Evolutionary conservation across 75 land plant species (phyloP), one percentile per base, ranked within the genome.

Genomic region (Pinus albicaulis): DNA sequence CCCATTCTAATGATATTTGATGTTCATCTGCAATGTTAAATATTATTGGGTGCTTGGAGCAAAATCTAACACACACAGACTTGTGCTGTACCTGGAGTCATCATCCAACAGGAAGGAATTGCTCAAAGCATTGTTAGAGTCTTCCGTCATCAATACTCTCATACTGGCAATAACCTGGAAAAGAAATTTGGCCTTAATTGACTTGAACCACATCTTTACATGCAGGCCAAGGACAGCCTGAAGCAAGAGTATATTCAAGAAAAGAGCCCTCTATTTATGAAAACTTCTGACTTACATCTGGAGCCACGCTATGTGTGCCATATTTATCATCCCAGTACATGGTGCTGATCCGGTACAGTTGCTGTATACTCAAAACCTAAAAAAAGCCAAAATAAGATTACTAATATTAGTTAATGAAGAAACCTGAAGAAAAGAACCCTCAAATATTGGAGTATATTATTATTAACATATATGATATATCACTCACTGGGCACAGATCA

Each of bases 71-170:
- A 1, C 13, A 7, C 23, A 14, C 6, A 55, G 38, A 44, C 56
- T 38, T 4, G 28, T 57, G 55, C 13, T 64, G 61, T 88, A 90
- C 98, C 99, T 94, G 15, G 96, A 84, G 78, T 97, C 99, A 82
- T 97, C 99, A 86, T 97, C 99, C 83, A 97, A 69, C 78, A 97
- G 84, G 77, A 97, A 97, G 14, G 98, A 94, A 80, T 92, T 97
- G 70, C 89, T 86, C 26, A 86, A 71, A 23, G 89, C 58, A 82
- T 87, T 88, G 65, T 86, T 89, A 26, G 89, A 87, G 59, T 91
- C 93, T 62, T 88, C 89, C 62, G 83, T 93, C 70, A 97, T 81
- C 20, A 94, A 84, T 26, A 90, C 92, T 66, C 93, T 90, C 98
- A 97, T 97, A 66, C 83, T 84, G 56, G 98, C 90, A 71, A 97